Evolutionary conservation across 1,284 basidiomycete species (phyloP).

Genomic region (Limonomyces culmigenus): DNA sequence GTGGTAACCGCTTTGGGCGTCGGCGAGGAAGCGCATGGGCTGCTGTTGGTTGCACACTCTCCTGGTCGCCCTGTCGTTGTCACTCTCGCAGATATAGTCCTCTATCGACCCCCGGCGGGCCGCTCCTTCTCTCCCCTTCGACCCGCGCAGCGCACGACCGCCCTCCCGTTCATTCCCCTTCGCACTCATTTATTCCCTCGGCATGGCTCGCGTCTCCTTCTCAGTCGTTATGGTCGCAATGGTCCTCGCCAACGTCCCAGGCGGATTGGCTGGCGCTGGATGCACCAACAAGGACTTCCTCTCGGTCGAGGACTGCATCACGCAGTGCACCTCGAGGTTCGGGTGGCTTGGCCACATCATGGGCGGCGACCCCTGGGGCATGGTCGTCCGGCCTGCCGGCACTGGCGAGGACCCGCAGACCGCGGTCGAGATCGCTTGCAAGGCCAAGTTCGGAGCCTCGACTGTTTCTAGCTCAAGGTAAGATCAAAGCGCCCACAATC

Average conservation of each 20-base stretch:
- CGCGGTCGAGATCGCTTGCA: slow-evolving; percentile 9
- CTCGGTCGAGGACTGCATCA: slow-evolving; percentile 20
- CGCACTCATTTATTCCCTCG: slow-evolving; percentile 7
- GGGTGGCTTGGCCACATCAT: slow-evolving; percentile 33
- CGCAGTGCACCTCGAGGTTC: slow-evolving; percentile 26
- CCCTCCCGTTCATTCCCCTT: slow-evolving; percentile 10
- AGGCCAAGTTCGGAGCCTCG: neutral
- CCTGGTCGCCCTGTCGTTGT: too few relatives aligned
- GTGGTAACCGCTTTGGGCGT: too few relatives aligned
- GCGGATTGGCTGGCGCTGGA: slow-evolving; percentile 26
- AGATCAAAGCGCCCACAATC: too few relatives aligned
- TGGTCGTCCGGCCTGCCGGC: slow-evolving; percentile 21
- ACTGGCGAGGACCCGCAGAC: slow-evolving; percentile 13
- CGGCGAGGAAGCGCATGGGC: too few relatives aligned
- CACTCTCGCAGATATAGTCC: too few relatives aligned
- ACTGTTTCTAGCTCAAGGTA: neutral
- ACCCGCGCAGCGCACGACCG: too few relatives aligned
- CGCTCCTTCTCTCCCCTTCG: too few relatives aligned
- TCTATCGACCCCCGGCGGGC: too few relatives aligned
- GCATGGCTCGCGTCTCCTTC: slow-evolving; percentile 24
- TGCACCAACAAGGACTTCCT: slow-evolving; percentile 23
- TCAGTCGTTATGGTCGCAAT: slow-evolving; percentile 21
- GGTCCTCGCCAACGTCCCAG: slow-evolving; percentile 16
- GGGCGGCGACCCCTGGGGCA: slow-evolving; percentile 34
- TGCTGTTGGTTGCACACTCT: too few relatives aligned